phyloP scores from a whole-genome alignment of 1,139 yeast genomes.

The Diutina catenulata region DNA sequence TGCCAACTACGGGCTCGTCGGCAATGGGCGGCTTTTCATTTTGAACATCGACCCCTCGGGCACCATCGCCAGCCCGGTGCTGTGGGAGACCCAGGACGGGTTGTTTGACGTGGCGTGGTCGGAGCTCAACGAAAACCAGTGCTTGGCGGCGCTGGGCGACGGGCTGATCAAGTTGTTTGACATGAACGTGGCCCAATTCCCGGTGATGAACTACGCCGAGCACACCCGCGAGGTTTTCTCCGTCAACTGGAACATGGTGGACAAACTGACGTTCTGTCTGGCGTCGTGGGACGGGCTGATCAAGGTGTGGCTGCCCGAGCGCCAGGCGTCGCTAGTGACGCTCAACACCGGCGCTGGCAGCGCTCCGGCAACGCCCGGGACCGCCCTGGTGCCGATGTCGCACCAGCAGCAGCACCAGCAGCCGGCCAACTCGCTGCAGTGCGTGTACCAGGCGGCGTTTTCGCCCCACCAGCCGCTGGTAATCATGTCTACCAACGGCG shows the following conservation, averaged over 20 bases:
- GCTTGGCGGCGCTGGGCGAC: constrained; percentile 78
- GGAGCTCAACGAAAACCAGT: constrained; percentile 79
- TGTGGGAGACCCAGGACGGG: constrained; percentile 90
- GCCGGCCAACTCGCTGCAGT: constrained; percentile 25
- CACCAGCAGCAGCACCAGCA: constrained; percentile 11
- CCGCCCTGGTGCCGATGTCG: not conserved
- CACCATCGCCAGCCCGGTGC: constrained; percentile 36
- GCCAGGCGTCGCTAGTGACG: constrained; percentile 50
- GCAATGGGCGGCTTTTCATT: constrained; percentile 74
- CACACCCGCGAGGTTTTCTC: constrained; percentile 82
- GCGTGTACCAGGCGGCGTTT: constrained; percentile 70
- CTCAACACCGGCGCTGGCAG: constrained; percentile 21
- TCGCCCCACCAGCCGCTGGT: constrained; percentile 78
- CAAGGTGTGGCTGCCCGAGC: constrained; percentile 58
- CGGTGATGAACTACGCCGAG: constrained; percentile 67
- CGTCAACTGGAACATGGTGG: constrained; percentile 78
- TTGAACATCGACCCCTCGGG: constrained; percentile 63
- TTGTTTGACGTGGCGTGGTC: constrained; percentile 85
- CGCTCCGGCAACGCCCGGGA: not conserved
- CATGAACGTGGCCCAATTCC: constrained; percentile 51
- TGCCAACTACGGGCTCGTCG: constrained; percentile 88
- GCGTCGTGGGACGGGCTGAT: constrained; percentile 91
- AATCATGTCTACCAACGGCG: constrained; percentile 68
- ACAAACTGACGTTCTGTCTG: constrained; percentile 59
- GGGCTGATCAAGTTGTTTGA: constrained; percentile 82